These are phyloP conservation scores for Deinandra increscens DNA, from an alignment of 129 eudicot genomes.

Conservation along the genomic window DNA sequence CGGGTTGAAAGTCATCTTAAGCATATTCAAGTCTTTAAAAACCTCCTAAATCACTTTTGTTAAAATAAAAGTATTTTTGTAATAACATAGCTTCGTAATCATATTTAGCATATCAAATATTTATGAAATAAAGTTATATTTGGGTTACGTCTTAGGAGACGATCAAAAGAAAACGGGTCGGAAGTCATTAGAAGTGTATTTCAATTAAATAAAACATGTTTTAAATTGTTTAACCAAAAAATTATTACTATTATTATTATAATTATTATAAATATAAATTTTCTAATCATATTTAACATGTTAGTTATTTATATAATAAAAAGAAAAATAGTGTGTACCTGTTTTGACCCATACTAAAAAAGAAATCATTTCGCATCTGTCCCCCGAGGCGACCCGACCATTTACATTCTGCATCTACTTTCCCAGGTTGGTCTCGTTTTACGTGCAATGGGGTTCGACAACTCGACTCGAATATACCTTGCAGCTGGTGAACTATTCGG, in stretches of 20 bases:
- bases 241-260: background rate
- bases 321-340: too few species aligned
- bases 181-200: too few species aligned
- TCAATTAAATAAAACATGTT: too few species aligned
- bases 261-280: too few species aligned
- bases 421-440: constrained; percentile 81
- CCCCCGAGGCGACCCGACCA: background rate
- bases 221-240: background rate
- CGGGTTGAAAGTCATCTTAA: background rate
- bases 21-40: background rate
- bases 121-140: too few species aligned
- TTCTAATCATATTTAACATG: background rate
- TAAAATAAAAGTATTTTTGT: background rate
- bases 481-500: constrained; percentile 95
- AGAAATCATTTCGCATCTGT: background rate
- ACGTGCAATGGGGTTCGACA: constrained; percentile 83
- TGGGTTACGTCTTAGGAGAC: too few species aligned
- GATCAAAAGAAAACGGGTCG: too few species aligned
- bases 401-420: constrained; percentile 15
- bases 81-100: background rate
- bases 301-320: background rate
- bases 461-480: constrained; percentile 85
- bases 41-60: background rate
- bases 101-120: background rate
- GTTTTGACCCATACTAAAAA: background rate